Percentiles rank a stretch among this genome's conserved stretches.
phyloP scores from a whole-genome alignment of 2,329 filamentous ascomycete species.

The Neonectria hederae region DNA sequence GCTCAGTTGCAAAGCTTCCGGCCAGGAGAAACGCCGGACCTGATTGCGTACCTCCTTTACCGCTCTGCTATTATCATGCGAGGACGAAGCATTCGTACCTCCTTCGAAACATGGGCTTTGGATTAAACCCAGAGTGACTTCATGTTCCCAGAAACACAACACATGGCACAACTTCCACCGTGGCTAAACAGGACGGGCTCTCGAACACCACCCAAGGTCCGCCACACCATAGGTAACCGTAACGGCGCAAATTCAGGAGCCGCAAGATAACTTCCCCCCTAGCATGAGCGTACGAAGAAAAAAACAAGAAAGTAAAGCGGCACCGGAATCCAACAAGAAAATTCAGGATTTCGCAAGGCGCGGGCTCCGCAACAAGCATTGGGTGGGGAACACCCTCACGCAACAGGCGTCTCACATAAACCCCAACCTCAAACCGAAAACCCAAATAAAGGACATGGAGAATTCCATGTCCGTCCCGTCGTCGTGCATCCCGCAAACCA shows the following conservation, averaged over 20 bases:
- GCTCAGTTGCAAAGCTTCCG: background rate
- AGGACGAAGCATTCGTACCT: background rate
- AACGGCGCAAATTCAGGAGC: constrained; percentile 1
- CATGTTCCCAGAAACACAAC: constrained; percentile 2
- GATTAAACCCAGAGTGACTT: background rate
- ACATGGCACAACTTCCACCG: background rate
- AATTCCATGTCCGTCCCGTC: background rate
- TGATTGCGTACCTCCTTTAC: background rate
- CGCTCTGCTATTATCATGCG: background rate
- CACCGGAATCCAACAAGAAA: constrained; percentile 4
- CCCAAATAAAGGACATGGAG: constrained; percentile 15
- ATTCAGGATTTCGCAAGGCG: background rate
- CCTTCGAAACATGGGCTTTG: constrained; percentile 1
- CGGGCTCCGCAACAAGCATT: background rate
- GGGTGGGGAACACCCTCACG: background rate
- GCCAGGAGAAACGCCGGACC: background rate
- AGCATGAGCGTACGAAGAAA: background rate
- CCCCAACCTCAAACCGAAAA: constrained; percentile 4
- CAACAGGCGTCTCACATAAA: constrained; percentile 34
- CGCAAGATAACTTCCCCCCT: background rate
- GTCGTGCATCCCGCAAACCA: background rate
- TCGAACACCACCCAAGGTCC: background rate
- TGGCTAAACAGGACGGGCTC: background rate
- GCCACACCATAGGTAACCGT: background rate
- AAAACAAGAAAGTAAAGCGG: background rate